A percentile compares a stretch with the other conserved stretches of the same genome.
Conservation (phyloP, 768 basidiomycete genomes). For the Pholiota microspora region DNA sequence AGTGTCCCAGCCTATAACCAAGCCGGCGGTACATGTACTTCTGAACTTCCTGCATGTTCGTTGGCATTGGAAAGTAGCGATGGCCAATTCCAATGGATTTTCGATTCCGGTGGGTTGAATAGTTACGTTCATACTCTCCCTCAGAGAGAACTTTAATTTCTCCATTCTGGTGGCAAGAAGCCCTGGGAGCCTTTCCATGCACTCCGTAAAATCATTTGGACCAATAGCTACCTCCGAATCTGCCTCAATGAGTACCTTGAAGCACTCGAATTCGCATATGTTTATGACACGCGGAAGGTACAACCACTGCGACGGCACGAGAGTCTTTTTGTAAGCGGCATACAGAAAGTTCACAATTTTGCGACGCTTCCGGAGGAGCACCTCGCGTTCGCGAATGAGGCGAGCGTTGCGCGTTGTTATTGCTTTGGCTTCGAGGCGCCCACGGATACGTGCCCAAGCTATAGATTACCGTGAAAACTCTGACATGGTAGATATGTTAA, state of each 20-base stretch:
- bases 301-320: conserved; percentile 21
- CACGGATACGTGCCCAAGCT: conserved; percentile 10
- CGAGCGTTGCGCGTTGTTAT: neutral
- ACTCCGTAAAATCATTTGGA: neutral
- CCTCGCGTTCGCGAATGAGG: neutral
- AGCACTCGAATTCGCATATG: conserved; percentile 11
- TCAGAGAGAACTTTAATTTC: neutral
- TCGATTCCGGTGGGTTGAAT: neutral
- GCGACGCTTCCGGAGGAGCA: neutral
- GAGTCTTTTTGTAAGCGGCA: conserved; percentile 14
- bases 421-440: conserved; percentile 2
- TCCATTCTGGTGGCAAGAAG: neutral
- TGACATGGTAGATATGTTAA: neutral
- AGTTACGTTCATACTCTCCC: neutral
- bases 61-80: neutral
- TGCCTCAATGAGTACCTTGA: conserved; percentile 2
- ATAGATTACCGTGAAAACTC: neutral
- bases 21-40: neutral
- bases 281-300: conserved; percentile 21
- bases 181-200: conserved; percentile 3
- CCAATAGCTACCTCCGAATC: neutral
- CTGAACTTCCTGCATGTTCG: neutral
- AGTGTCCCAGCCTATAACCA: neutral
- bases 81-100: neutral
- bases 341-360: conserved; percentile 15